These are phyloP conservation scores for Aspergillus ellipticus DNA, from an alignment of 495 filamentous ascomycete species.

Conservation along the genomic window DNA sequence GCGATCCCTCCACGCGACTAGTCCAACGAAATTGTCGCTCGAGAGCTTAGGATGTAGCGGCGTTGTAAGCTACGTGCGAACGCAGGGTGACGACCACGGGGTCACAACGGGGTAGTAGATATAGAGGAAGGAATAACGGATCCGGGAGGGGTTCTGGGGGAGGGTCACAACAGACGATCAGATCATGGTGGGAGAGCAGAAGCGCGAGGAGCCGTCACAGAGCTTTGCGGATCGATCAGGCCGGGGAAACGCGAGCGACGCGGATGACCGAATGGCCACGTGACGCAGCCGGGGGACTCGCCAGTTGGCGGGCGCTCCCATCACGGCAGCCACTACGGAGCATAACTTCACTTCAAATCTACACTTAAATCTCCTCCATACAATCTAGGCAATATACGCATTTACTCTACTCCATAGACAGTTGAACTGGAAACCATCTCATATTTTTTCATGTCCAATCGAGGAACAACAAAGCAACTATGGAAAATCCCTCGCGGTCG, in stretches of 20 bases:
- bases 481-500: slow-evolving; percentile 23
- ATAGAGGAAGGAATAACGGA: not conserved
- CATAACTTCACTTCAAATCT: not conserved
- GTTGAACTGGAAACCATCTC: slow-evolving; percentile 13
- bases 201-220: not conserved
- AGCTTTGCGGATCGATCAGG: slow-evolving; percentile 14
- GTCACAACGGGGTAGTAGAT: not conserved
- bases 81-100: not conserved
- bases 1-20: not conserved
- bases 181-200: not conserved
- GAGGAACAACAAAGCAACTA: slow-evolving; percentile 22
- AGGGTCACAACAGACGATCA: slow-evolving; percentile 5
- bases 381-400: not conserved
- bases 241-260: slow-evolving; percentile 22
- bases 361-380: too few relatives aligned
- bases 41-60: not conserved
- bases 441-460: slow-evolving; percentile 34
- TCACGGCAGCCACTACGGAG: not conserved
- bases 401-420: not conserved
- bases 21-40: not conserved
- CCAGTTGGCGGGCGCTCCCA: not conserved
- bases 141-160: too few relatives aligned
- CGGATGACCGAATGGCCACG: slow-evolving; percentile 18
- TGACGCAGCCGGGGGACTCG: slow-evolving; percentile 6
- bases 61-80: not conserved